Conservation (phyloP, 257 asterid genomes). For the Lavandula angustifolia region DNA sequence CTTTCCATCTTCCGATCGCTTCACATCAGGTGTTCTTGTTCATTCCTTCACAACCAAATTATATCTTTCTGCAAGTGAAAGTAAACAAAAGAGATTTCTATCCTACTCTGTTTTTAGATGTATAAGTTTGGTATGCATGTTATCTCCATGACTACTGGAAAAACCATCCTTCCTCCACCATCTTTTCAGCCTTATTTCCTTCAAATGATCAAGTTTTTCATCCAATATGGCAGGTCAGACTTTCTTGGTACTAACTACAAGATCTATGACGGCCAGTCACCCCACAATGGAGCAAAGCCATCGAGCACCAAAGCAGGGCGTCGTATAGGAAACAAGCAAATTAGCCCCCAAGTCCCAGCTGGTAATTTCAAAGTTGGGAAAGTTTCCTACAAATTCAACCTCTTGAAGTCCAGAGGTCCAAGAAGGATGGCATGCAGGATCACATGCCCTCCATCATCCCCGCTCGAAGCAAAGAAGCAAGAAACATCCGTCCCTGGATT, state of each 20-base stretch:
- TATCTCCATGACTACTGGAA: background rate
- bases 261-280: constrained; percentile 80
- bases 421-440: constrained; percentile 82
- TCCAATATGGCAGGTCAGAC: constrained; percentile 63
- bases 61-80: background rate
- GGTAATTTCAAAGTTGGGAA: constrained; percentile 82
- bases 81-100: background rate
- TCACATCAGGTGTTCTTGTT: too few relatives aligned
- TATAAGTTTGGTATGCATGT: background rate
- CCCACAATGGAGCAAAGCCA: constrained; percentile 75
- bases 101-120: background rate
- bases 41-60: background rate
- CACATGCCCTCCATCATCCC: too few relatives aligned
- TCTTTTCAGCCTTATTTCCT: constrained; percentile 40
- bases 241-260: constrained; percentile 91
- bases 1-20: too few relatives aligned
- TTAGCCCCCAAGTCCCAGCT: constrained; percentile 92
- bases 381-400: constrained; percentile 78
- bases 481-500: constrained; percentile 30
- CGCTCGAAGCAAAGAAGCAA: constrained; percentile 36
- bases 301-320: constrained; percentile 70
- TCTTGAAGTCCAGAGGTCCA: constrained; percentile 91
- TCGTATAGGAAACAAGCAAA: constrained; percentile 77
- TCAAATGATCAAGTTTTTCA: background rate
- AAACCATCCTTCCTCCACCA: background rate